Conservation (phyloP, 2,329 filamentous ascomycete genomes). For the Paraphoma sp. region DNA sequence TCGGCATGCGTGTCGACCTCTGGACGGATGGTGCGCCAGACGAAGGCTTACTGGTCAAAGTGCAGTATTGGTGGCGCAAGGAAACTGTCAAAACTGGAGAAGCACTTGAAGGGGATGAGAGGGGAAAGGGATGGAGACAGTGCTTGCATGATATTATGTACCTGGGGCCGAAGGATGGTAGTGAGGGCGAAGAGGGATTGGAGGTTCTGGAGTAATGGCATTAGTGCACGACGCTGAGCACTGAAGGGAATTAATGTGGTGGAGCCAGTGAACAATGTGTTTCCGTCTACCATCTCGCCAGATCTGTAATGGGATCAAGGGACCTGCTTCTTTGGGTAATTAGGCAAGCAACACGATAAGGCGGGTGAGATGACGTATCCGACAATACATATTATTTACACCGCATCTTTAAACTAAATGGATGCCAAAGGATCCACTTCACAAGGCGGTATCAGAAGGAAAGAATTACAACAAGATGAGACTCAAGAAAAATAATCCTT, state of each 20-base stretch:
- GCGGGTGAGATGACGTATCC: background rate
- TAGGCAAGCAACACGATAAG: background rate
- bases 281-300: no score
- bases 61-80: constrained; percentile 23
- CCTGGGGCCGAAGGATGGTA: constrained; percentile 16
- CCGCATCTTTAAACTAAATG: no score
- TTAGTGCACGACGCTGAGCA: no score
- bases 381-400: background rate
- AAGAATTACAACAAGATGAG: background rate
- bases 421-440: background rate
- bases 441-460: background rate
- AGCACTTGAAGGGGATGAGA: constrained; percentile 2
- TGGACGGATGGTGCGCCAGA: constrained; percentile 8
- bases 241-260: no score
- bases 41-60: constrained; percentile 13
- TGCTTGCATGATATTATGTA: constrained; percentile 25
- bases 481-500: constrained; percentile 6
- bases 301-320: no score
- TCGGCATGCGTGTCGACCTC: constrained; percentile 20
- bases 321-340: background rate
- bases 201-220: constrained; percentile 2
- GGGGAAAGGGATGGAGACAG: constrained; percentile 15
- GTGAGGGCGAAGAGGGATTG: constrained; percentile 3
- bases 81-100: constrained; percentile 4
- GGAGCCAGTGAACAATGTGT: no score